A percentile compares a stretch with the other conserved stretches of the same genome.
Conservation (phyloP, 371 early-diverging fungal species). For the Rhizomucor pusillus region DNA sequence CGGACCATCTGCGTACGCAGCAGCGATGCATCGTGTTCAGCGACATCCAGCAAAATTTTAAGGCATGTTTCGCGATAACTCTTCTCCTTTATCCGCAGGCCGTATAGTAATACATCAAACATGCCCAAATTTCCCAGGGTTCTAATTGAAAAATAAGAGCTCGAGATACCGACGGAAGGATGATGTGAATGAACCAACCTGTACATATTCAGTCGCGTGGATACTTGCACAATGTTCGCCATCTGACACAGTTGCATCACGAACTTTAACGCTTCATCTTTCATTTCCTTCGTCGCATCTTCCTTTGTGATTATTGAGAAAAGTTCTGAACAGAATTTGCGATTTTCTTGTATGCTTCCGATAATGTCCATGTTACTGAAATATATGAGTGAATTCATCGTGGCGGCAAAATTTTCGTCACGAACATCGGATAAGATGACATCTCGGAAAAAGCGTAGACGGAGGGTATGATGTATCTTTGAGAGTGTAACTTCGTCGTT, state of each 20-base stretch:
- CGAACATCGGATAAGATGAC: conserved; percentile 68
- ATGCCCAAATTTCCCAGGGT: conserved; percentile 72
- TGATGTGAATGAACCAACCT: conserved; percentile 10
- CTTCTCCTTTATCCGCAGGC: conserved; percentile 52
- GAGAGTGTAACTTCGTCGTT: conserved; percentile 56
- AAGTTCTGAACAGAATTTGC: conserved; percentile 60
- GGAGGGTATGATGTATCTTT: conserved; percentile 81
- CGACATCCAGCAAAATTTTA: conserved; percentile 68
- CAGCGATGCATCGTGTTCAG: conserved; percentile 77
- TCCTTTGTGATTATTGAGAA: conserved; percentile 62
- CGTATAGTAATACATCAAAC: conserved; percentile 69
- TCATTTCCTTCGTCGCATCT: conserved; percentile 36
- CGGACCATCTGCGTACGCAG: conserved; percentile 69
- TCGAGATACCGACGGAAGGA: too few species aligned
- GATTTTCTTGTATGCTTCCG: conserved; percentile 64
- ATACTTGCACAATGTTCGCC: conserved; percentile 65
- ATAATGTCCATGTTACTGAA: conserved; percentile 83
- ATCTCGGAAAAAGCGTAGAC: conserved; percentile 82
- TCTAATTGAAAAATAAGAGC: conserved; percentile 24
- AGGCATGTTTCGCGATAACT: conserved; percentile 59
- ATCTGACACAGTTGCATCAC: conserved; percentile 73
- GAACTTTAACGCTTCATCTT: conserved; percentile 70
- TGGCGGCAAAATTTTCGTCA: conserved; percentile 71
- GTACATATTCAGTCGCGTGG: conserved; percentile 58
- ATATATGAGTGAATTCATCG: conserved; percentile 69